These are phyloP conservation scores for Ogataea dorogensis DNA, from an alignment of 805 yeast species.

Conservation along the genomic window DNA sequence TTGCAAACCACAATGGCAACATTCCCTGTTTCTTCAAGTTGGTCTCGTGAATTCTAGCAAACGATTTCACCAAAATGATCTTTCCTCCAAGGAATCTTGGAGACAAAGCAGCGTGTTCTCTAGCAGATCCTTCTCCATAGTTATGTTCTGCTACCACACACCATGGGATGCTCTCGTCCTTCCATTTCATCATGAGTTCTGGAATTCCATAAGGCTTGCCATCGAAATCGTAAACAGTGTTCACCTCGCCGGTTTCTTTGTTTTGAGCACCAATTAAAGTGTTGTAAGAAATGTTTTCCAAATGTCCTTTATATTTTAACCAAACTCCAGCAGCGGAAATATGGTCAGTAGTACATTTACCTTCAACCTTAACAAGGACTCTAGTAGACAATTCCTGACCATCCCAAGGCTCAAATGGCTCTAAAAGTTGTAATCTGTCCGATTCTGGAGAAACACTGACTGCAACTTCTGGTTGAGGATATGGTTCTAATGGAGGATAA, in stretches of 20 bases:
- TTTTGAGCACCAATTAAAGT: constrained; percentile 96
- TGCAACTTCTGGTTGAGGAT: constrained; percentile 49
- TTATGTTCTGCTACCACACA: constrained; percentile 95
- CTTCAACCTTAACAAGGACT: constrained; percentile 87
- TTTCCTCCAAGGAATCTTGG: constrained; percentile 94
- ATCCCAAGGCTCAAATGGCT: constrained; percentile 84
- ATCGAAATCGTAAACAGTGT: constrained; percentile 82
- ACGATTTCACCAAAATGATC: constrained; percentile 85
- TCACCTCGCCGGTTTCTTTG: constrained; percentile 95
- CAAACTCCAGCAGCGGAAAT: constrained; percentile 98
- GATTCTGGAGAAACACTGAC: constrained; percentile 74
- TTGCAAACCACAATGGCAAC: constrained; percentile 89
- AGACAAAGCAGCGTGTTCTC: constrained; percentile 97
- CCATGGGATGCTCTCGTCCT: constrained; percentile 82
- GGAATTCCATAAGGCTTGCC: constrained; percentile 81
- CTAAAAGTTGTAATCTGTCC: constrained; percentile 86
- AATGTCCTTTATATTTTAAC: constrained; percentile 97
- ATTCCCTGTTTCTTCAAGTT: constrained; percentile 97
- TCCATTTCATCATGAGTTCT: constrained; percentile 96
- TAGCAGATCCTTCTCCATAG: constrained; percentile 98
- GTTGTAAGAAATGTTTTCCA: constrained; percentile 92
- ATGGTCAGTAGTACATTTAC: constrained; percentile 98
- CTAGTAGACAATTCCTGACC: constrained; percentile 78
- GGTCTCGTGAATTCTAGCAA: constrained; percentile 98
- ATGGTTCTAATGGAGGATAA: constrained; percentile 56